These are phyloP conservation scores for Nakaseomyces sp. DNA, from an alignment of 1,139 yeast species.

Conservation along the genomic window DNA sequence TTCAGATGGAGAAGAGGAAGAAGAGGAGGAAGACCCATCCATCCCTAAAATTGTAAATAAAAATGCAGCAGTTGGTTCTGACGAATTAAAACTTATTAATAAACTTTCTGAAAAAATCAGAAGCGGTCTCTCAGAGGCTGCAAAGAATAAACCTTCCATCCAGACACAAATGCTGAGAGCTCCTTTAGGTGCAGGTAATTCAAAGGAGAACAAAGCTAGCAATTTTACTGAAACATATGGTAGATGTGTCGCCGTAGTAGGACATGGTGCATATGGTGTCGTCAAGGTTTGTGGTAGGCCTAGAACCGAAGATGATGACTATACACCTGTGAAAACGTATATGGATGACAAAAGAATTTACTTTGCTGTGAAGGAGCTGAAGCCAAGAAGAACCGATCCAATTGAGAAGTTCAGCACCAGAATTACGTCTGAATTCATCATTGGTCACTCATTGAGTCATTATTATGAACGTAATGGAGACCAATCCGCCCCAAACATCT, in stretches of 20 bases:
- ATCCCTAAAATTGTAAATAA: conserved; percentile 28
- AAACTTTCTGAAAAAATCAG: conserved; percentile 37
- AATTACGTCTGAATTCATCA: conserved; percentile 65
- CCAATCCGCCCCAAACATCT: conserved; percentile 45
- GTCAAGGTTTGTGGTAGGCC: conserved; percentile 45
- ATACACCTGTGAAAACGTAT: conserved; percentile 14
- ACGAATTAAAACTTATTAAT: conserved; percentile 44
- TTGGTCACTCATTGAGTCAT: conserved; percentile 55
- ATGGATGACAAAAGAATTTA: conserved; percentile 26
- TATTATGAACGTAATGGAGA: conserved; percentile 15
- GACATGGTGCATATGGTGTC: conserved; percentile 59
- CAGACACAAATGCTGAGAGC: conserved; percentile 13
- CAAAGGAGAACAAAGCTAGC: conserved; percentile 20
- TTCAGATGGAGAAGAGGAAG: conserved; percentile 24
- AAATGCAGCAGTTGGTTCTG: conserved; percentile 46
- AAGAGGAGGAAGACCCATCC: conserved; percentile 27
- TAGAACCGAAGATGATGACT: conserved; percentile 27
- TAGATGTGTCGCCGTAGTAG: conserved; percentile 48
- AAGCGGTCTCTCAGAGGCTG: background rate
- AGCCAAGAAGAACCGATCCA: conserved; percentile 39
- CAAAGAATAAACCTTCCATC: background rate
- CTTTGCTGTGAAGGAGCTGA: conserved; percentile 66
- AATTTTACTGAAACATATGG: conserved; percentile 46
- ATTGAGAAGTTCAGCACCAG: conserved; percentile 52
- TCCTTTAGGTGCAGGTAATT: conserved; percentile 5